Evolutionary conservation across 2,329 filamentous ascomycete species (phyloP), one percentile per base, ranked within the genome.

Genomic region (Epichloe brachyelytri): DNA sequence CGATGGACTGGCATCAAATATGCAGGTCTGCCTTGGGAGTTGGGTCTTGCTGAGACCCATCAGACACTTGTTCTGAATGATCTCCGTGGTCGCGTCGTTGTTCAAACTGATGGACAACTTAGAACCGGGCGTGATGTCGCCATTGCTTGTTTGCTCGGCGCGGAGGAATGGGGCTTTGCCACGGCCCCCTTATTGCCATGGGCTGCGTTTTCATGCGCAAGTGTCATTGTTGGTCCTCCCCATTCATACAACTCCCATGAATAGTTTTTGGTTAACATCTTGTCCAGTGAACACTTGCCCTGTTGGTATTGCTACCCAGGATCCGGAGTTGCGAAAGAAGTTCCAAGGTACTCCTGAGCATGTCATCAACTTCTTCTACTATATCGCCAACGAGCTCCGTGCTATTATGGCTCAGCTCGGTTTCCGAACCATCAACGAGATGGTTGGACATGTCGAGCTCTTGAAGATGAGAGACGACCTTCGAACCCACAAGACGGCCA

Each of bases 1-100:
- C 78, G 91, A 68, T 97, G 91, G 91, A 97, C 91, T 63, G 91
- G 91, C 75, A 96, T 95, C 81, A 96, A 96, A 71, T 95, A 96
- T 67, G 91, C 90, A 48, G 91, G 91, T 78, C 81, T 96, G 37
- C 91, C 91, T 26, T 97, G 90, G 90, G 91, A 97, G 69, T 68
- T 97, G 59, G 91, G 91, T 79, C 85, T 97, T 60, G 91, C 91
- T 5, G 91, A 97, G 74, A 96, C 90, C 44, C 91, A 97, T 66
- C 91, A 97, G 71, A 97, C 91, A 14, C 75, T 97, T 57, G 91
- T 97, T 12, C 76, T 97, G 40, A 97, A 97, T 69, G 91, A 96
- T 64, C 81, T 97, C 17, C 86, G 91, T 76, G 91, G 91, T 49
- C 88, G 91, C 77, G 88, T 95, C 48, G 86, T 96, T 57, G 89